Evolutionary conservation across 805 yeast genomes (phyloP), one percentile per base, ranked within the genome.

Genomic region (Yamadazyma olivae): DNA sequence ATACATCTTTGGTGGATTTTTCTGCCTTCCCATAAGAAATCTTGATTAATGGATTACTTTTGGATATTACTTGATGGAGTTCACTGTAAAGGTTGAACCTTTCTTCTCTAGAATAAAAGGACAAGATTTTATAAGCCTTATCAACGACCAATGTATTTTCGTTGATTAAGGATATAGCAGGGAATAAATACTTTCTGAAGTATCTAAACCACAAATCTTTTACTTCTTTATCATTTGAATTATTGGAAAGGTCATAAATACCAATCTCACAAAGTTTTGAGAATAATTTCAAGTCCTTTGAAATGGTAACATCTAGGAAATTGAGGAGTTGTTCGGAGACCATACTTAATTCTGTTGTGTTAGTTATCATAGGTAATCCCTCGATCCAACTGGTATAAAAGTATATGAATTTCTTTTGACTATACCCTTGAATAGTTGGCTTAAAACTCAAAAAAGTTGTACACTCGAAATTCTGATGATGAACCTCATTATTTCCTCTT

Each of bases 21-120:
- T 83, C 93, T 0, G 95, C 83, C 39, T 68, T 75, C 12, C 75
- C 74, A 37, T 75, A 75, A 4, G 81, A 78, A 18, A 79, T 60
- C 43, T 79, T 81, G 5, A 85, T 67, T 14, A 66, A 65, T 0
- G 77, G 66, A 37, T 72, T 65, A 39, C 71, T 76, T 48, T 83
- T 83, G 3, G 81, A 67, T 3, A 77, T 56, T 3, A 73, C 77
- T 23, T 70, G 73, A 34, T 74, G 68, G 53, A 87, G 71, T 47
- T 89, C 96, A 25, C 95, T 93, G 54, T 90, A 90, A 14, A 91
- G 56, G 39, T 82, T 78, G 57, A 75, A 90, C 32, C 97, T 70
- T 38, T 70, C 71, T 35, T 83, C 83, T 24, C 77, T 51, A 2
- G 87, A 64, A 50, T 71, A 87, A 22, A 56, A 47, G 6, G 66